Percentiles rank a stretch among this genome's conserved stretches.
Evolutionary conservation across 225 moss, liverwort and hornwort species (phyloP).

Genomic region (Bryum argenteum): DNA sequence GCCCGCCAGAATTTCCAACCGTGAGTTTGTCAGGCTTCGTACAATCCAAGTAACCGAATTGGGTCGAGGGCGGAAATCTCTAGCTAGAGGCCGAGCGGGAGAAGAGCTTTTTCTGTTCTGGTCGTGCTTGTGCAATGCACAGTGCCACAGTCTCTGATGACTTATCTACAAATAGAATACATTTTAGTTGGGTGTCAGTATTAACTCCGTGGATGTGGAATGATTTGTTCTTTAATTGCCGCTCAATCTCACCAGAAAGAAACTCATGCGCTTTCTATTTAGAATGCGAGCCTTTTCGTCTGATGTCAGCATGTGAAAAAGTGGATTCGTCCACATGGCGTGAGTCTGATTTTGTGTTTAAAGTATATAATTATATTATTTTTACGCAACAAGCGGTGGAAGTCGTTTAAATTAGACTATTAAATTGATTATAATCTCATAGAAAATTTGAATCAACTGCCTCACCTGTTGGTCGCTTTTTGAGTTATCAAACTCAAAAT

Average conservation of each 20-base stretch:
- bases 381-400: too few species aligned
- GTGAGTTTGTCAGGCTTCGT: too few species aligned
- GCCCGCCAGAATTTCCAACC: too few species aligned
- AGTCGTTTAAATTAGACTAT: too few species aligned
- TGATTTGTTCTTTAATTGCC: neutral
- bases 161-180: conserved; percentile 9
- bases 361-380: too few species aligned
- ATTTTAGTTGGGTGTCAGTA: neutral
- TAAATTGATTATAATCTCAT: too few species aligned
- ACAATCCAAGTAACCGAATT: too few species aligned
- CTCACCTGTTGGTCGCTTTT: too few species aligned
- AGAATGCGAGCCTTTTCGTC: neutral
- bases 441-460: too few species aligned
- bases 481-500: too few species aligned
- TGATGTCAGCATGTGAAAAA: neutral
- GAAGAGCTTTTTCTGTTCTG: neutral
- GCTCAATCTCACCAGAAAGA: neutral
- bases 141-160: neutral
- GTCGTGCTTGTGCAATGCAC: neutral
- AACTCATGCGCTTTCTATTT: neutral
- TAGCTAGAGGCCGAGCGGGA: neutral
- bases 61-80: neutral
- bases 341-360: too few species aligned
- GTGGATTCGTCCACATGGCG: too few species aligned
- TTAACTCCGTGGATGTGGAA: neutral